Evolutionary conservation across 441 rosid genomes (phyloP).

Genomic region (Pelargonium fulgidum): DNA sequence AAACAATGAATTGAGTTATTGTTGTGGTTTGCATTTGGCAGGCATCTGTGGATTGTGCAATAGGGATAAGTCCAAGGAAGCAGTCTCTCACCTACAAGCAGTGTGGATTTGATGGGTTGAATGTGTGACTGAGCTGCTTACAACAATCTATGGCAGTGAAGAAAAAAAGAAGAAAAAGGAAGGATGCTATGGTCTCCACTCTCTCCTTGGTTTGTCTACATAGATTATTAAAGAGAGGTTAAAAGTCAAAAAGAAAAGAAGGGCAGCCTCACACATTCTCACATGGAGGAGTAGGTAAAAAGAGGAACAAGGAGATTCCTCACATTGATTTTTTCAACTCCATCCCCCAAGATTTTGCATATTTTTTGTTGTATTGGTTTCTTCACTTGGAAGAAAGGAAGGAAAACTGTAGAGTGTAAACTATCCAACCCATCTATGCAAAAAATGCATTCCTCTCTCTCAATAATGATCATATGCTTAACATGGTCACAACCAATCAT

Average conservation of each 20-base stretch:
- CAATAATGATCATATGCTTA: no score
- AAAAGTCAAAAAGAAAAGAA: neutral
- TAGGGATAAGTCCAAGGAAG: conserved; percentile 84
- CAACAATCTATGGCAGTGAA: neutral
- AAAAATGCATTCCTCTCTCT: no score
- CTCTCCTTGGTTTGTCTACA: neutral
- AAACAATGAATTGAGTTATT: neutral
- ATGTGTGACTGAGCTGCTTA: conserved; percentile 41
- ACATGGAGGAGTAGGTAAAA: conserved; percentile 20
- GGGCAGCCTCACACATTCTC: neutral
- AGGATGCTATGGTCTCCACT: no score
- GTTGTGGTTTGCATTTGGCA: conserved; percentile 21
- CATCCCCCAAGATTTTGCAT: conserved; percentile 5
- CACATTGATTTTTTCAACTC: neutral
- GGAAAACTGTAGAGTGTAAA: no score
- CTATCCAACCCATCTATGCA: no score
- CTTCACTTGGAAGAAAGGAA: conserved; percentile 21
- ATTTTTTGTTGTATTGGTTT: conserved; percentile 16
- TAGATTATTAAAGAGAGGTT: neutral
- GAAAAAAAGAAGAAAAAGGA: neutral
- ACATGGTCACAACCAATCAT: no score
- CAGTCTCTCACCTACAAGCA: conserved; percentile 85
- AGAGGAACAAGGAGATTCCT: conserved; percentile 5
- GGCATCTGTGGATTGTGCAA: conserved; percentile 90
- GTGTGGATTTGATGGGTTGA: conserved; percentile 91